These are phyloP conservation scores for Inga laurina DNA, from an alignment of 306 rosid species.

Conservation along the genomic window DNA sequence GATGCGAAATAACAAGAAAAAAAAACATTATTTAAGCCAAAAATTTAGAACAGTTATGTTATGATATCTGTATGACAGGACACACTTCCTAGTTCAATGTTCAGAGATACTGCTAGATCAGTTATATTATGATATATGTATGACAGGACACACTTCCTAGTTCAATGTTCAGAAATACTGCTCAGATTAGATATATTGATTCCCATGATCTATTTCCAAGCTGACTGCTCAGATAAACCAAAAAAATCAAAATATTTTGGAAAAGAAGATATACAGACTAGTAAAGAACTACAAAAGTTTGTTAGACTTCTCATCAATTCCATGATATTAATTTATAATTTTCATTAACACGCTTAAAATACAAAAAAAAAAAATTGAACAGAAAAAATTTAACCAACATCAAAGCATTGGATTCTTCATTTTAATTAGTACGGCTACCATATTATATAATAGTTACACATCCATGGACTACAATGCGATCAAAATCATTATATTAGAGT, in stretches of 20 bases:
- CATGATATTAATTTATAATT: not conserved
- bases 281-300: too few relatives aligned
- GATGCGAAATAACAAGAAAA: constrained; percentile 1
- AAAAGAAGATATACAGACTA: not conserved
- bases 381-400: not conserved
- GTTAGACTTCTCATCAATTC: not conserved
- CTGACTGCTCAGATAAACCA: constrained; percentile 10
- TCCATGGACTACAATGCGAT: constrained; percentile 28
- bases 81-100: constrained; percentile 23
- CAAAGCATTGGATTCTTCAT: not conserved
- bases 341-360: not conserved
- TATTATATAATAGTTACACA: constrained; percentile 10
- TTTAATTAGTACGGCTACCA: not conserved
- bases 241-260: not conserved
- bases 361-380: not conserved
- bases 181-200: constrained; percentile 30
- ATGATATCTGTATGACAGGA: not conserved
- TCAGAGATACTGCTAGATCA: too few relatives aligned
- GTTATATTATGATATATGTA: too few relatives aligned
- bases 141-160: too few relatives aligned
- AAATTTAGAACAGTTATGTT: constrained; percentile 23
- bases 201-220: constrained; percentile 21
- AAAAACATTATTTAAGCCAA: not conserved
- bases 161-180: too few relatives aligned
- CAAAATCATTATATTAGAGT: not conserved